Base-by-base conservation (phyloP, 2,329 filamentous ascomycete genomes). In the Colletotrichum destructivum region DNA sequence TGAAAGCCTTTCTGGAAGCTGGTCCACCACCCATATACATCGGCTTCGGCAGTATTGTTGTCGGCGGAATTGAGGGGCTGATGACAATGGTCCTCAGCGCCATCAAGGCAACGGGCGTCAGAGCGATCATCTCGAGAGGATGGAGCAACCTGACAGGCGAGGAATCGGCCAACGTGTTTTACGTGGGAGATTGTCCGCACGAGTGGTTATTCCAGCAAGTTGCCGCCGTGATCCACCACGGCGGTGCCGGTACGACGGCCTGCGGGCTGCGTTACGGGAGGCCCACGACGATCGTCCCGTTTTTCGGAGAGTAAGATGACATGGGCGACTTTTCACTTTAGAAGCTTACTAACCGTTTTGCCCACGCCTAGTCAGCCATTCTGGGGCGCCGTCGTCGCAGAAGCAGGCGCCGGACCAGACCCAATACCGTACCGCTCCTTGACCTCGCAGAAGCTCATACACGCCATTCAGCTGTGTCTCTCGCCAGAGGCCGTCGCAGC, bases 1-100 rank as follows among this genome's bases (percentile, higher is more conserved):
- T 93, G 2, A 82, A 82, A 0, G 79, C 80, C 0, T 93, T 92
- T 72, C 82, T 93, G 0, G 81, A 83, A 13, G 82, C 83, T 11
- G 91, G 90, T 0, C 86, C 89, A 5, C 85, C 12, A 84, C 89
- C 68, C 9, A 67, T 73, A 40, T 71, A 68, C 11, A 60, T 73
- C 23, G 71, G 68, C 13, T 73, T 71, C 21, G 63, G 68, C 23
- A 73, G 71, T 7, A 68, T 71, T 1, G 71, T 68, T 1, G 59
- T 71, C 3, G 68, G 64, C 1, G 63, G 56, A 7, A 61, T 71
- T 4, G 67, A 26, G 12, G 62, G 63, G 1, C 42, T 71, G 51
- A 67, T 71, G 57, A 64, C 59, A 21, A 68, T 71, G 57, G 69
- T 73, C 11, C 63, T 71, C 42, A 71, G 60, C 23, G 62, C 72